Base-by-base conservation (phyloP, 768 basidiomycete species). In the Boletellus ananiceps region DNA sequence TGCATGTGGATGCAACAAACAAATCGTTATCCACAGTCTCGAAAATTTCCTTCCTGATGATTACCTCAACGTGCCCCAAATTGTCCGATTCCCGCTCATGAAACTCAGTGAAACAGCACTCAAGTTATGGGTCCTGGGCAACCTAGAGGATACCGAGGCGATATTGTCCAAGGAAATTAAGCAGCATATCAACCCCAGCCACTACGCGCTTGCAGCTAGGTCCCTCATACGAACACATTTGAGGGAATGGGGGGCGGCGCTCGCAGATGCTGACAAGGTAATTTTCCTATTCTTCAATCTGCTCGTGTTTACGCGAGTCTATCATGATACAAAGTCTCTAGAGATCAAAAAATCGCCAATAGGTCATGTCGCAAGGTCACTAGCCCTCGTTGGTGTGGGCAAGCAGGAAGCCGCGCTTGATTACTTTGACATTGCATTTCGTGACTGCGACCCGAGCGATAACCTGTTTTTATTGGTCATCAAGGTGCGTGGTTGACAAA, bases 21-120 rank as follows among this genome's bases (percentile, higher is more conserved):
- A 15, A 18, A 43, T 54, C 29, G 29, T 40, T 14, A 13, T 54
- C 11, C 37, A 50, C 34, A 35, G 14, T 37, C 48, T 50, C 19
- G 33, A 21, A 15, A 19, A 33, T 19, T 8, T 33, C 16, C 49
- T 54, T 38, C 53, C 44, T 1, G 19, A 27, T 35, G 29, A 14
- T 11, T 54, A 50, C 32, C 16, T 43, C 31, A 7, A 3, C 9
- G 12, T 1, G 5, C 14, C 40, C n/a, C 19, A 19, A 19, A n/a
- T 8, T 16, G 4, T 47, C 13, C 46, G 32, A 9, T 16, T 40
- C 23, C 46, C 31, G 8, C 46, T 47, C 31, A 14, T 40, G 15
- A 4, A 47, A 40, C 15, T 47, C 15, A 16, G 15, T 15, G n/a
- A 40, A 1, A 7, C 19, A 6, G 38, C 23, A 12, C 31, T 47